Evolutionary conservation across 2,329 filamentous ascomycete species (phyloP), one percentile per base, ranked within the genome.

Genomic region (Penicillium hesseltinei): DNA sequence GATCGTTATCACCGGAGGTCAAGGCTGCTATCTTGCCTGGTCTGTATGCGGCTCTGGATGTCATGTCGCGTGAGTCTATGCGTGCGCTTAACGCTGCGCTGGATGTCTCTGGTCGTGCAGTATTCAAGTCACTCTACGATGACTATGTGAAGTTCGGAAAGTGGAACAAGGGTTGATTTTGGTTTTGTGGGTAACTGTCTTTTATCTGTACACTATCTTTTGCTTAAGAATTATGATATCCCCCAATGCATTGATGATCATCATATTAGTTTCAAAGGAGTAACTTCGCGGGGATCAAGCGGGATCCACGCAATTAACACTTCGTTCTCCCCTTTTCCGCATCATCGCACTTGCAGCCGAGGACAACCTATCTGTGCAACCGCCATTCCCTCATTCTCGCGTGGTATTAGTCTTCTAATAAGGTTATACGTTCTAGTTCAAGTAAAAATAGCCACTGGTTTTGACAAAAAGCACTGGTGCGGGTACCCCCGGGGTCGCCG

Each of bases 81-180:
- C 78, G 78, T 56, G 76, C 74, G 3, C 68, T 84, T 68, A 83
- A 82, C 66, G 76, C 80, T 1, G 78, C 74, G 1, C 74, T 84
- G 74, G 81, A 81, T 63, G 75, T 76, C 23, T 80, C 78, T 44
- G 76, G 80, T 58, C 73, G 82, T 44, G 81, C 80, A 2, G 76
- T 84, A 29, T 79, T 83, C 69, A 80, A 81, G 67, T 72, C 73
- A 5, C 67, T 84, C 35, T 83, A 83, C 64, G 80, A 81, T 48
- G 81, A 84, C 56, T 84, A 78, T 64, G 64, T 74, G 51, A 71
- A 69, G 58, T 79, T 76, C 65, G 78, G 78, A 42, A 78, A 73
- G 63, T 80, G 78, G 78, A 76, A 79, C 58, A 75, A 78, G 66
- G 74, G 67, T 40, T 80, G 69, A 62, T 57, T 48, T 35, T 35